Percentiles rank a stretch among this genome's conserved stretches.
Conservation (phyloP, 345 rosid genomes). For the Aquilaria yunnanensis region DNA sequence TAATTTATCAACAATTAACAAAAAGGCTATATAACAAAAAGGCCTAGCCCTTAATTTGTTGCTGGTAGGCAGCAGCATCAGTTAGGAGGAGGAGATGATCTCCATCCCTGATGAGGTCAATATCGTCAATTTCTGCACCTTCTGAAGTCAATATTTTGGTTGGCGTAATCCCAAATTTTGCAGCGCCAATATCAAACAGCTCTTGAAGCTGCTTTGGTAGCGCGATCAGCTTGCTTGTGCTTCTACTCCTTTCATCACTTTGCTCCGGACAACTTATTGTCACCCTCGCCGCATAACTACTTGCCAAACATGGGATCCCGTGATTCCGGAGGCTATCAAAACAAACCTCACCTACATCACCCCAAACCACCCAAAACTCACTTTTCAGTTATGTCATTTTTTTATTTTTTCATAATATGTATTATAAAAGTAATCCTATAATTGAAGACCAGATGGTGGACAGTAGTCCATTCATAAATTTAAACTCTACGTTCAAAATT, state of each 20-base stretch:
- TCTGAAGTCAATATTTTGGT: conserved; percentile 48
- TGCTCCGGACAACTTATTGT: conserved; percentile 45
- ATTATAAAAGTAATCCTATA: too few relatives aligned
- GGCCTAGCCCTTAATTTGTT: too few relatives aligned
- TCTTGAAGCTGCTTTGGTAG: conserved; percentile 57
- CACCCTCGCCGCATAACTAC: conserved; percentile 37
- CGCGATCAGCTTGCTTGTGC: conserved; percentile 37
- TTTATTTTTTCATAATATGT: too few relatives aligned
- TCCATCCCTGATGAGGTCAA: conserved; percentile 64
- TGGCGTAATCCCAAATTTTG: conserved; percentile 37
- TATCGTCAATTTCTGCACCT: conserved; percentile 69
- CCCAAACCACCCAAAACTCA: too few relatives aligned
- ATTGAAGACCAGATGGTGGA: too few relatives aligned
- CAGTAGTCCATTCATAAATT: too few relatives aligned
- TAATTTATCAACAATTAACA: too few relatives aligned
- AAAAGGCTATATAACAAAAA: too few relatives aligned
- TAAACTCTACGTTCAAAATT: too few relatives aligned
- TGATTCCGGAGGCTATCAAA: conserved; percentile 9
- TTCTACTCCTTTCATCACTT: conserved; percentile 12
- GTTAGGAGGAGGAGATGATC: conserved; percentile 55
- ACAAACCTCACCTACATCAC: conserved; percentile 23
- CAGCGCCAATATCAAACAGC: conserved; percentile 36
- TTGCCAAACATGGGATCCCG: conserved; percentile 9
- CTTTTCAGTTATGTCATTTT: too few relatives aligned
- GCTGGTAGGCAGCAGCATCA: neutral